Base-by-base conservation (phyloP, 2,329 filamentous ascomycete species). In the Colletotrichum musae region DNA sequence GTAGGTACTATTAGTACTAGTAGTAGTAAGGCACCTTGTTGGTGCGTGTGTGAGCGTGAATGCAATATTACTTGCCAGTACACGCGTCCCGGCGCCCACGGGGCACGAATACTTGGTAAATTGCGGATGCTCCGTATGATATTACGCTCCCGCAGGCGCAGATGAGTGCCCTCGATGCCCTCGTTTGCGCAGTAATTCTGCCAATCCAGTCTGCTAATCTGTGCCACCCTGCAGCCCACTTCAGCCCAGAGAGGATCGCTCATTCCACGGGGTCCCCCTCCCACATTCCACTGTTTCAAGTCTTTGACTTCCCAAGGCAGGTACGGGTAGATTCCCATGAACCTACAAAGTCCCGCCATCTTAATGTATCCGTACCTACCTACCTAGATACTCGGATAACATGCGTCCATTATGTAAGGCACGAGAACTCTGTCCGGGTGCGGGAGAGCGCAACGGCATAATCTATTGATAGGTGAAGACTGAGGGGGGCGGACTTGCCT, bases 251-350 rank as follows among this genome's bases (percentile, higher is more conserved):
- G 36, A 51, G 51, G 24, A 62, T 43, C 43, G 41, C 51, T 39
- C 66, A 66, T 69, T 69, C 62, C 66, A 59, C 36, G 54, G 54
- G 36, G 26, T 56, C 47, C 56, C 56, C 53, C 56, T 43, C 61
- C 52, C 66, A 41, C 62, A 59, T 69, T 57, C 66, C 61, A 66
- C 50, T 60, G 62, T 60, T 68, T 68, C 50, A 53, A 15, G 18
- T 28, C 53, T 32, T 36, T 16, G 16, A 51, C 9, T 57, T 43
- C 36, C 6, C 24, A 45, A 43, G 41, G 6, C 13, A n/a, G 41
- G 2, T n/a, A 43, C 41, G 32, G 9, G 10, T 6, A 10, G 9
- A 36, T 36, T 36, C 2, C 32, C 32, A 36, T 7, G 32, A 36
- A 36, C 32, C 32, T 36, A 36, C 7, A 36, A 7, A 10, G 2